Conservation (phyloP, 2,329 filamentous ascomycete genomes). For the Exophiala dermatitidis region DNA sequence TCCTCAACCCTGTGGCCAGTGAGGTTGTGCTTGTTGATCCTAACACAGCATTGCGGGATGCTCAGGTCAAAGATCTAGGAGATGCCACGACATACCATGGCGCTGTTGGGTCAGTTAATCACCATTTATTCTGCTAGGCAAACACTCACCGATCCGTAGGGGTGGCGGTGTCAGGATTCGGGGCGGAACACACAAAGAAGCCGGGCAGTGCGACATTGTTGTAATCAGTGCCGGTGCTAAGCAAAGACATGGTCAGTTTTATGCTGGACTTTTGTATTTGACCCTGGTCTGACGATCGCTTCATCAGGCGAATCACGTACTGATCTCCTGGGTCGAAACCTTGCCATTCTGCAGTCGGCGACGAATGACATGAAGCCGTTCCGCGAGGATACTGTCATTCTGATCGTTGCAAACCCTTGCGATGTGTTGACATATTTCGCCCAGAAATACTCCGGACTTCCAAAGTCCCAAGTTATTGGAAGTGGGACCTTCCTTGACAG, state of each 20-base stretch:
- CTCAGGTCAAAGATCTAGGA: slow-evolving; percentile 47
- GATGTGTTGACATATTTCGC: slow-evolving; percentile 49
- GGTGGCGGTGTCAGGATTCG: slow-evolving; percentile 18
- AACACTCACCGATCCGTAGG: slow-evolving; percentile 4
- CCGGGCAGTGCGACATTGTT: slow-evolving; percentile 48
- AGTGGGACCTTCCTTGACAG: slow-evolving; percentile 50
- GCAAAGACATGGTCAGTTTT: slow-evolving; percentile 35
- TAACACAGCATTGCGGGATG: slow-evolving; percentile 42
- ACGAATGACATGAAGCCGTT: slow-evolving; percentile 46
- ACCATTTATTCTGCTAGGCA: neutral
- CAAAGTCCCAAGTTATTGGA: slow-evolving; percentile 45
- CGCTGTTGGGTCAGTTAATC: slow-evolving; percentile 38
- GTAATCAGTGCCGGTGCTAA: slow-evolving; percentile 51
- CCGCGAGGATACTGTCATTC: slow-evolving; percentile 41
- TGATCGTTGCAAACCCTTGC: slow-evolving; percentile 50
- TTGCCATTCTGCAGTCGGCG: slow-evolving; percentile 43
- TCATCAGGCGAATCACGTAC: slow-evolving; percentile 39
- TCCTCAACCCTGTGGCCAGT: slow-evolving; percentile 44
- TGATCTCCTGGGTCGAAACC: slow-evolving; percentile 43
- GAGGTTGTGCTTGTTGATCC: slow-evolving; percentile 51
- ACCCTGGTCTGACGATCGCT: neutral
- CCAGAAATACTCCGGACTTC: slow-evolving; percentile 43
- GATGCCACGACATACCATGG: slow-evolving; percentile 45
- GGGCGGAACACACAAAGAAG: slow-evolving; percentile 33
- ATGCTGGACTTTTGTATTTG: neutral